These are phyloP conservation scores for Camellia lanceoleosa DNA, from an alignment of 148 eudicot genomes.

Conservation along the genomic window DNA sequence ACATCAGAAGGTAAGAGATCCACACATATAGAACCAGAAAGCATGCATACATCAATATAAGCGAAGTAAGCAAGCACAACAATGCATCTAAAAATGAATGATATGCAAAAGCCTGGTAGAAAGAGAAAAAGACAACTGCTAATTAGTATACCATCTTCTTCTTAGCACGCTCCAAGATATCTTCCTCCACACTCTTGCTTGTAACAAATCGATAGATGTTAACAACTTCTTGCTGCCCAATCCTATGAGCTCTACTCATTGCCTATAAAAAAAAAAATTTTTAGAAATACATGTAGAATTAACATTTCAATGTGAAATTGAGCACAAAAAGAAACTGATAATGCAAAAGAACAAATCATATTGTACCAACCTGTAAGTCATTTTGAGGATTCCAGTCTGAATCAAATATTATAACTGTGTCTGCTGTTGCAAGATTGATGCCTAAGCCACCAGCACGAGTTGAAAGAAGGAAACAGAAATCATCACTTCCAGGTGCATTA, in stretches of 20 bases:
- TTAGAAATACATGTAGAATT: neutral
- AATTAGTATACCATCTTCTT: slow-evolving; percentile 85
- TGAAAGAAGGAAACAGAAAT: slow-evolving; percentile 97
- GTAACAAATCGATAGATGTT: slow-evolving; percentile 98
- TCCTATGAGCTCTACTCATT: slow-evolving; percentile 99
- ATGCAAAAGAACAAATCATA: neutral
- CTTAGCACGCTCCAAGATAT: slow-evolving; percentile 96
- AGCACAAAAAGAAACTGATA: neutral
- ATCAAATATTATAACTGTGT: slow-evolving; percentile 97
- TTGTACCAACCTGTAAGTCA: slow-evolving; percentile 73
- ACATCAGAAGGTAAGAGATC: slow-evolving; percentile 1
- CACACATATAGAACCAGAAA: neutral
- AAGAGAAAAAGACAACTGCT: slow-evolving; percentile 1
- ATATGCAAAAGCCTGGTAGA: slow-evolving; percentile 1
- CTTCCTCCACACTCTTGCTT: slow-evolving; percentile 99
- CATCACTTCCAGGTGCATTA: slow-evolving; percentile 99
- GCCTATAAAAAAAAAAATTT: slow-evolving; percentile 41
- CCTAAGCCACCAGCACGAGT: slow-evolving; percentile 99
- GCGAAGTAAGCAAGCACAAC: neutral
- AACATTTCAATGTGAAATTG: slow-evolving; percentile 2
- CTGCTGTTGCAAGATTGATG: slow-evolving; percentile 97
- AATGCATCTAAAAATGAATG: slow-evolving; percentile 2
- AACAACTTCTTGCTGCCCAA: slow-evolving; percentile 99
- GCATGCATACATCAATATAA: neutral
- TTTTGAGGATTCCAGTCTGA: slow-evolving; percentile 99